Percentiles rank a stretch among this genome's conserved stretches.
Conservation (phyloP, 495 filamentous ascomycete species). For the Penicillium steckii region DNA sequence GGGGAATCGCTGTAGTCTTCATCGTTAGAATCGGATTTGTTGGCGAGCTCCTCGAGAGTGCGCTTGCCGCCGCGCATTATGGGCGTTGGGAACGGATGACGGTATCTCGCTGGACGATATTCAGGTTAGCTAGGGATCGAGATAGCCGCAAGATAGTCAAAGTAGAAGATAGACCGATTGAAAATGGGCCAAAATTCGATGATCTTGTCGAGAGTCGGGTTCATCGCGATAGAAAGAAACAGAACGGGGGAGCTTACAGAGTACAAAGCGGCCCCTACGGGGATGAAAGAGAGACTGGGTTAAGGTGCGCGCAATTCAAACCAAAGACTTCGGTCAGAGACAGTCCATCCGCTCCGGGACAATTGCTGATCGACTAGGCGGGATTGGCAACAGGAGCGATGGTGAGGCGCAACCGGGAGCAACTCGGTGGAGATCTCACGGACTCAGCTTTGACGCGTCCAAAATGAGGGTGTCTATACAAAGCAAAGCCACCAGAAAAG, state of each 20-base stretch:
- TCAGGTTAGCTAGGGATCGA: background rate
- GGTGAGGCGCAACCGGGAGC: slow-evolving; percentile 24
- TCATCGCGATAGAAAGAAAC: slow-evolving; percentile 5
- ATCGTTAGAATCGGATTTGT: slow-evolving; percentile 82
- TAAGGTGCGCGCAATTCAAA: background rate
- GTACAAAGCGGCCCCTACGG: slow-evolving; percentile 9
- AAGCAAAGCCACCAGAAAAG: background rate
- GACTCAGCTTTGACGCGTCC: slow-evolving; percentile 24
- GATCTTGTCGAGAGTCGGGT: slow-evolving; percentile 7
- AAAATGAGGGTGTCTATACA: slow-evolving; percentile 4
- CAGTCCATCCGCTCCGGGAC: slow-evolving; percentile 1
- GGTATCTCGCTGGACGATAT: slow-evolving; percentile 8
- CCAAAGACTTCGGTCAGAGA: background rate
- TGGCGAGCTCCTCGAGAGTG: slow-evolving; percentile 71
- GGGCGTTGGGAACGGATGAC: background rate
- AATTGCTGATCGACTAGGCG: slow-evolving; percentile 23
- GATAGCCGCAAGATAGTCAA: background rate
- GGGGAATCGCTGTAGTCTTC: slow-evolving; percentile 62
- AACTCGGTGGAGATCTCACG: slow-evolving; percentile 17
- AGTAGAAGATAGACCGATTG: background rate
- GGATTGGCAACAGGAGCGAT: slow-evolving; percentile 15
- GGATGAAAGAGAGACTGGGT: slow-evolving; percentile 4
- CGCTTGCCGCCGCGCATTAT: slow-evolving; percentile 57
- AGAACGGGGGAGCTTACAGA: slow-evolving; percentile 13
- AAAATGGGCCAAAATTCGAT: background rate